phyloP scores from a whole-genome alignment of 2,329 filamentous ascomycete species.

The Ambrosiella xylebori region DNA sequence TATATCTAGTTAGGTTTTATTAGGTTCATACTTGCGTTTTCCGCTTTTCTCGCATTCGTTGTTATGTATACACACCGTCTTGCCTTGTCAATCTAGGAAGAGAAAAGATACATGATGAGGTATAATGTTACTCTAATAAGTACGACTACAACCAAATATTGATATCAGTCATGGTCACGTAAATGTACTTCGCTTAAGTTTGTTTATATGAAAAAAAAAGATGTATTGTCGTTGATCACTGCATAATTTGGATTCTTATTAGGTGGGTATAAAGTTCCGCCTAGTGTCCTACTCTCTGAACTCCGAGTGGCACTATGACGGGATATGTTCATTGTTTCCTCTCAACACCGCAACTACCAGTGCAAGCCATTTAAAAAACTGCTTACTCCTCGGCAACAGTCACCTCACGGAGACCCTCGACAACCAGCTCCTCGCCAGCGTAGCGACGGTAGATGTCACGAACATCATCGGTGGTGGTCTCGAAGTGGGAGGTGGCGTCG shows the following conservation, averaged over 20 bases:
- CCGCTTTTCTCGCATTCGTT: neutral
- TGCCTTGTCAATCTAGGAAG: neutral
- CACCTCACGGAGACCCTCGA: slow-evolving; percentile 70
- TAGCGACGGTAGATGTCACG: slow-evolving; percentile 79
- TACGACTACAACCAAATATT: neutral
- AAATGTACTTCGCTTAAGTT: neutral
- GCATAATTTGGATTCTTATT: slow-evolving; percentile 12
- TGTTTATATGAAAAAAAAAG: neutral
- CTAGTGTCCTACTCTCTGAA: neutral
- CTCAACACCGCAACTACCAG: neutral
- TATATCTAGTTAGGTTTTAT: neutral
- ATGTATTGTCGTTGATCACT: neutral
- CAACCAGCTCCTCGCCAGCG: slow-evolving; percentile 68
- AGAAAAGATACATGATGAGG: neutral
- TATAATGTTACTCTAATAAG: neutral
- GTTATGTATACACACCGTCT: neutral
- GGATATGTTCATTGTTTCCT: slow-evolving; percentile 10
- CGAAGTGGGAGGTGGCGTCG: slow-evolving; percentile 93
- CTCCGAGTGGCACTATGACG: neutral
- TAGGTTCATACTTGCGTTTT: neutral
- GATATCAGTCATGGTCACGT: neutral
- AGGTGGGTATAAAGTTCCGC: slow-evolving; percentile 13
- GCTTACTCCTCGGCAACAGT: slow-evolving; percentile 43
- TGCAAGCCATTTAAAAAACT: neutral
- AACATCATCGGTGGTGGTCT: slow-evolving; percentile 81